Conservation (phyloP, 2,329 filamentous ascomycete species). For the Blumeria hordei region DNA sequence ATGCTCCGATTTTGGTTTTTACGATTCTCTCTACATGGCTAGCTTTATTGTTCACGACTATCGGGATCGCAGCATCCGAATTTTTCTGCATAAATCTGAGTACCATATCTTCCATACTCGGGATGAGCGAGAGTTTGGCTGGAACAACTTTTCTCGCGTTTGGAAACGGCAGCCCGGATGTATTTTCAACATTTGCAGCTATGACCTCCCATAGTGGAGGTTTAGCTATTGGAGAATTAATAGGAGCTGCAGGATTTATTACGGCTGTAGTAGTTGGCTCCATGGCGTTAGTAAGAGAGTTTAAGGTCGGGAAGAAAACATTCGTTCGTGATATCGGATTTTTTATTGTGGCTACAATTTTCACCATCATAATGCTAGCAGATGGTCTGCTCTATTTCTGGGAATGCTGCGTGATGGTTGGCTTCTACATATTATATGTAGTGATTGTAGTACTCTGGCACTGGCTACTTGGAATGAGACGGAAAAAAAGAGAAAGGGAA, state of each 20-base stretch:
- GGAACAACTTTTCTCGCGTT: constrained; percentile 93
- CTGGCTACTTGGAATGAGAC: constrained; percentile 49
- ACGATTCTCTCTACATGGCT: constrained; percentile 59
- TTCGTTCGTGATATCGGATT: constrained; percentile 84
- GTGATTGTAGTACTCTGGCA: constrained; percentile 76
- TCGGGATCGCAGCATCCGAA: constrained; percentile 91
- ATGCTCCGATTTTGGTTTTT: constrained; percentile 56
- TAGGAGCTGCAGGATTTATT: constrained; percentile 89
- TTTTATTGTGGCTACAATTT: constrained; percentile 67
- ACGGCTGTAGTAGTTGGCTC: constrained; percentile 87
- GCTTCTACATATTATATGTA: constrained; percentile 78
- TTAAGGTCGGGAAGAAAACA: constrained; percentile 68
- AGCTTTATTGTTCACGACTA: constrained; percentile 76
- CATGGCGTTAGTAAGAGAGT: constrained; percentile 91
- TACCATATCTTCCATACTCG: constrained; percentile 70
- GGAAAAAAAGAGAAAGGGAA: constrained; percentile 35
- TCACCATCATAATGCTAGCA: constrained; percentile 67
- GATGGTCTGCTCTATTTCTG: constrained; percentile 67
- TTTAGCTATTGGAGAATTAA: constrained; percentile 81
- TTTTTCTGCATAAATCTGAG: constrained; percentile 95
- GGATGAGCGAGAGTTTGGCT: constrained; percentile 85
- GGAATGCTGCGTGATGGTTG: constrained; percentile 82
- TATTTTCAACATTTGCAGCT: constrained; percentile 95
- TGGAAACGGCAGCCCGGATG: constrained; percentile 91
- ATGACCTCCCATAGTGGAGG: constrained; percentile 96